These are phyloP conservation scores for Simplicillium sp. DNA, from an alignment of 2,329 filamentous ascomycete genomes.

Conservation along the genomic window DNA sequence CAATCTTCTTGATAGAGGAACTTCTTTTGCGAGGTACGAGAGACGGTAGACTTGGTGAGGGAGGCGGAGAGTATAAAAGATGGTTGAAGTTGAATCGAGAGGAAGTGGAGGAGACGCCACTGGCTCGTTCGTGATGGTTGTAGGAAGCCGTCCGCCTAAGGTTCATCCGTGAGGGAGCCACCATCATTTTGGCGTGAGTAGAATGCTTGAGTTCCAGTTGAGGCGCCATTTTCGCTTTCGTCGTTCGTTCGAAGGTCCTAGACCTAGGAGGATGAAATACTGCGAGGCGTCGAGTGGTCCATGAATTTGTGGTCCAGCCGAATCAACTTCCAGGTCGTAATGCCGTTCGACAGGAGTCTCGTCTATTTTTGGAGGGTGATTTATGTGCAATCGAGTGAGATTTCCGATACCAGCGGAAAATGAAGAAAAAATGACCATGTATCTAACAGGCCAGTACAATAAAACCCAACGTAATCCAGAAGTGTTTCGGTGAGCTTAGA, in stretches of 20 bases:
- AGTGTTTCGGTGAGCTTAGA: too few species aligned
- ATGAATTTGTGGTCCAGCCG: too few species aligned
- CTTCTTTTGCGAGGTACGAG: constrained; percentile 57
- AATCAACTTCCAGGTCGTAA: too few species aligned
- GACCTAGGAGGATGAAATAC: constrained; percentile 3
- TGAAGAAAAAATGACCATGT: constrained; percentile 10
- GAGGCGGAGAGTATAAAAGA: constrained; percentile 56
- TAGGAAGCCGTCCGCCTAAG: constrained; percentile 50
- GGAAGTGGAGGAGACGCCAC: constrained; percentile 47
- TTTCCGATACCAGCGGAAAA: constrained; percentile 10
- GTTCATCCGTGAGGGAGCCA: constrained; percentile 47
- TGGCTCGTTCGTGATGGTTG: constrained; percentile 38
- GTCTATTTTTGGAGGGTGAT: too few species aligned
- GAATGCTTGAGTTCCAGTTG: constrained; percentile 29
- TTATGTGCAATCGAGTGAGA: too few species aligned
- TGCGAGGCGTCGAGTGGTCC: too few species aligned
- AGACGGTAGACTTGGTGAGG: constrained; percentile 62
- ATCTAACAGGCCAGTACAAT: constrained; percentile 5
- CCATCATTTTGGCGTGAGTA: constrained; percentile 36
- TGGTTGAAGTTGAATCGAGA: constrained; percentile 59
- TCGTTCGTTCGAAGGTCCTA: constrained; percentile 5
- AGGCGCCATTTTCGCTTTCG: constrained; percentile 29
- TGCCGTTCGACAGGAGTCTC: too few species aligned
- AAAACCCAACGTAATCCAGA: constrained; percentile 1
- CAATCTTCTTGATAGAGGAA: constrained; percentile 36